Base-by-base conservation (phyloP, 192 early-diverging fungal genomes). In the Fimicolochytrium jonesii region DNA sequence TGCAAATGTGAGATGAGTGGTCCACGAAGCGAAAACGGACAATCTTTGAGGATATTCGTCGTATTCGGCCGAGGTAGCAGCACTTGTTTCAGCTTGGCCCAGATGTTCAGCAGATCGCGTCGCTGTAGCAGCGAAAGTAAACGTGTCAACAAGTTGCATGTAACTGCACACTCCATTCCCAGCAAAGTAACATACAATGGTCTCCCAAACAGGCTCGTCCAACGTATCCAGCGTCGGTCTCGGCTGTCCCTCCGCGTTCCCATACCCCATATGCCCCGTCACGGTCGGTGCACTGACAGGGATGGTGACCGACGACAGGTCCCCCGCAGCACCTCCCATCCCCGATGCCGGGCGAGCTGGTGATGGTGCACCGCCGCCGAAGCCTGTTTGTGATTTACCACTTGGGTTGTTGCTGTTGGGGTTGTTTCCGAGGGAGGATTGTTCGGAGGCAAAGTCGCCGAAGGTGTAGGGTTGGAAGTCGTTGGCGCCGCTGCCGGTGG, bases 151-250 rank as follows among this genome's bases (percentile, higher is more conserved):
- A 47, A 30, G 62, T 11, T 46, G 33, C 42, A 23, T 35, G 22
- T 22, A 3, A 28, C 6, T 15, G 10, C 34, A 30, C 13, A 25
- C 17, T 6, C 7, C 6, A 31, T 3, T 3, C 29, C 28, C 33
- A 33, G 20, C 20, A 41, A 0, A 22, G 35, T 22, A 20, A 75
- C 78, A 66, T 77, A 92, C 90, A 53, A 96, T 88, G 41, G 95
- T 98, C 18, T 84, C 87, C 55, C 86, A 85, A 9, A 98, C 92
- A 29, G 95, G 94, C 68, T 98, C 95, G 76, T 98, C 95, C 17
- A 98, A 78, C 17, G 95, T 98, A 75, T 95, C 60, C 36, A 63
- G 28, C 30, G 29, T 56, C 29, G 46, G 68, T 43, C 30, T 45
- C 22, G 30, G 13, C 20, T 9, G 4, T 17, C 56, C 43, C 3